phyloP scores from a whole-genome alignment of 768 basidiomycete species.

The Agaricus bisporus region DNA sequence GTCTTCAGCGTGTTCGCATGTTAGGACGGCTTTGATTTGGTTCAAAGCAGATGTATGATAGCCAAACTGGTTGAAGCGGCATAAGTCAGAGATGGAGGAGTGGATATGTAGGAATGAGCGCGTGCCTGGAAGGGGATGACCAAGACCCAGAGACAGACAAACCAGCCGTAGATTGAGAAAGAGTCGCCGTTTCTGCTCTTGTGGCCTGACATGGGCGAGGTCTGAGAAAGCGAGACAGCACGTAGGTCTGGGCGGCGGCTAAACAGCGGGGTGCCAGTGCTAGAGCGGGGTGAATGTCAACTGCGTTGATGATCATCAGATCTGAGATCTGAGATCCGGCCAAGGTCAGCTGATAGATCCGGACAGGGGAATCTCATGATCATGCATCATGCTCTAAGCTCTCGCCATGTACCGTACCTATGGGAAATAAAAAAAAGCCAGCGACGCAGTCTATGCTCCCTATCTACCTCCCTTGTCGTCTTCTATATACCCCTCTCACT shows the following conservation, averaged over 20 bases:
- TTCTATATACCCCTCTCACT: constrained; percentile 1
- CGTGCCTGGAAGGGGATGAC: constrained; percentile 50
- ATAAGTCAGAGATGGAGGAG: not conserved
- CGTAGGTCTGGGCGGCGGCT: too few relatives aligned
- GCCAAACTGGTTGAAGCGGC: constrained; percentile 53
- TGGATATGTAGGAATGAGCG: constrained; percentile 15
- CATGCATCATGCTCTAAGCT: too few relatives aligned
- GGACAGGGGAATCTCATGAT: too few relatives aligned
- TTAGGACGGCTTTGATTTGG: constrained; percentile 75
- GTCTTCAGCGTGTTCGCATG: constrained; percentile 44
- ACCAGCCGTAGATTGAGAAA: constrained; percentile 60
- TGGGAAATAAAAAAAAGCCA: too few relatives aligned
- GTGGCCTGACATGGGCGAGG: constrained; percentile 12
- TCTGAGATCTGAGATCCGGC: too few relatives aligned
- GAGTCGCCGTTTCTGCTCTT: constrained; percentile 14
- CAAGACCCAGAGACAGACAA: constrained; percentile 64
- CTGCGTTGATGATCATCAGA: too few relatives aligned
- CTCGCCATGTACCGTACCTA: too few relatives aligned
- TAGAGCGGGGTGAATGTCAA: too few relatives aligned
- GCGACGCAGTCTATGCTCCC: too few relatives aligned
- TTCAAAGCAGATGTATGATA: constrained; percentile 91
- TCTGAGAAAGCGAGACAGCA: not conserved
- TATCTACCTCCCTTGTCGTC: not conserved
- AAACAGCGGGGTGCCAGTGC: too few relatives aligned
- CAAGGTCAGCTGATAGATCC: too few relatives aligned